Conservation (phyloP, 257 asterid genomes). For the Forsythia suspensa region DNA sequence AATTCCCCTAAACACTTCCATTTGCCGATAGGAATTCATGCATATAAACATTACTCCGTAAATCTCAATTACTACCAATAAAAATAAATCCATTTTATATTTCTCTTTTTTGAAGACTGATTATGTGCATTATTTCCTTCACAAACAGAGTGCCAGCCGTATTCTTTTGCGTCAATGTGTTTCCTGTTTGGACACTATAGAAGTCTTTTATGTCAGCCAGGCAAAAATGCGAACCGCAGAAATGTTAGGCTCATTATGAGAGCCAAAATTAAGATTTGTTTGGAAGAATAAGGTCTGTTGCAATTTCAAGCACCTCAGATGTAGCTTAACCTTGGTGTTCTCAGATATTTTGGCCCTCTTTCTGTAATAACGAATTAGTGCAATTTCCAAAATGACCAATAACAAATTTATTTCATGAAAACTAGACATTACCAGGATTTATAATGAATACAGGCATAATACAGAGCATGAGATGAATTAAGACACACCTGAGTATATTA, state of each 20-base stretch:
- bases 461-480: conserved; percentile 1
- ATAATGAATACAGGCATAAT: conserved; percentile 13
- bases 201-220: background rate
- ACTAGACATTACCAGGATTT: background rate
- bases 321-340: background rate
- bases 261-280: background rate
- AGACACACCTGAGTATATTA: conserved; percentile 74
- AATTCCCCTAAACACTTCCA: background rate
- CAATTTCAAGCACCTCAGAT: background rate
- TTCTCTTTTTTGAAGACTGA: background rate
- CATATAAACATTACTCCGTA: background rate
- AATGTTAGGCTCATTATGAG: background rate
- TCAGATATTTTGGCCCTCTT: background rate
- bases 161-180: background rate
- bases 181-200: background rate
- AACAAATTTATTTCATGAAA: background rate
- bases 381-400: background rate
- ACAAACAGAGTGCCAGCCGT: background rate
- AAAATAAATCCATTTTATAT: background rate
- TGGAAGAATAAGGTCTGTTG: background rate
- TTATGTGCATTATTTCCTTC: background rate
- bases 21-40: background rate
- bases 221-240: background rate
- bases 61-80: background rate
- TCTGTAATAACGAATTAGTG: background rate